Base-by-base conservation (phyloP, 179 eudicot species). In the Beta corolliflora region DNA sequence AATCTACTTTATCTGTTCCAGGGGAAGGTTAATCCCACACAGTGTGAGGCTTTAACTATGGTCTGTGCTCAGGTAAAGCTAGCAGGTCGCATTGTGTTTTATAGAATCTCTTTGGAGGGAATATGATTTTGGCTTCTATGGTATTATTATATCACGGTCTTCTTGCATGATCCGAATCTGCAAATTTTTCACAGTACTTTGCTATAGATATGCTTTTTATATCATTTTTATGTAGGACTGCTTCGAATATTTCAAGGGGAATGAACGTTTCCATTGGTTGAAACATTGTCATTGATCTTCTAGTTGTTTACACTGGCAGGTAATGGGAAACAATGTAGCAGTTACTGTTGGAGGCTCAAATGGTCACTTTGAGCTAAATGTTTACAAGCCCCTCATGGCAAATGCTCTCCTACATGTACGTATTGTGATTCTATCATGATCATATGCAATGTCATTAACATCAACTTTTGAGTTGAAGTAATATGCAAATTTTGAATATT, bases 11-110 rank as follows among this genome's bases (percentile, higher is more conserved):
- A 29, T 81, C n/a, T 71, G 29, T 86, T 89, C 64, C 89, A 97
- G 98, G 99, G 99, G 44, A 97, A 97, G 89, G 98, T 93, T 56
- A 97, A 97, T 79, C 97, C 98, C 36, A 97, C 99, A 50, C 99
- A 96, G 89, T 97, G 99, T 81, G 99, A 97, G 83, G 99, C 99
- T 83, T 89, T 97, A 58, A 94, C 98, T 15, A 94, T 97, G 98
- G 99, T 94, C 81, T 97, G 99, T 82, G 97, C 97, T 83, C 98
- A 97, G 98, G 99, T 97, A 89, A 85, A 68, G 21, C 59, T 56
- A 69, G 12, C 19, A 60, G n/a, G 63, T 53, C 45, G 71, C 45
- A 56, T 15, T 54, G 29, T 71, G 53, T 41, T 50, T 64, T 3
- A 10, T 64, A 21, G 45, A 58, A n/a, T 7, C 80, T 63, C 14